Evolutionary conservation across 1,139 yeast species (phyloP).

Genomic region (Citeromyces hawaiiensis): DNA sequence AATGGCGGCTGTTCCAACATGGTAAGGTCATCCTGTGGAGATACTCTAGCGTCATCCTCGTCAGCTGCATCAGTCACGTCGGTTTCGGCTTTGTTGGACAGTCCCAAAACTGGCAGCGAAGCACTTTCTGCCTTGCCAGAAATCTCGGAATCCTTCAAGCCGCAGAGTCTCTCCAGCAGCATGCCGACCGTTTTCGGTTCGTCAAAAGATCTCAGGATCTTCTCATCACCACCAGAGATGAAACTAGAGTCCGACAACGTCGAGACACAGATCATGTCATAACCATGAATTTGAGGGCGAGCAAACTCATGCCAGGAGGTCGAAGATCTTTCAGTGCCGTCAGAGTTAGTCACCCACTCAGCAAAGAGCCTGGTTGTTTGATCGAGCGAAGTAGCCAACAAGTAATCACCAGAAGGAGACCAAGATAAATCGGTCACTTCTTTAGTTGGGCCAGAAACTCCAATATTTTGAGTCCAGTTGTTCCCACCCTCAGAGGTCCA

Average conservation of each 20-base stretch:
- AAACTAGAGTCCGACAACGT: slow-evolving; percentile 47
- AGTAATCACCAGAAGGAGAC: slow-evolving; percentile 55
- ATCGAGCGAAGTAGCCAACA: slow-evolving; percentile 70
- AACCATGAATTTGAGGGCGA: slow-evolving; percentile 97
- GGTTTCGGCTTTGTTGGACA: slow-evolving; percentile 79
- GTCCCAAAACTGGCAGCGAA: slow-evolving; percentile 82
- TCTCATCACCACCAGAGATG: slow-evolving; percentile 95
- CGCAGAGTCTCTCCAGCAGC: slow-evolving; percentile 43
- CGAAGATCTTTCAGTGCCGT: slow-evolving; percentile 14
- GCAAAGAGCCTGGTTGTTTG: slow-evolving; percentile 86
- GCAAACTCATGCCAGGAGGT: slow-evolving; percentile 84
- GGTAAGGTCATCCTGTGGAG: slow-evolving; percentile 30
- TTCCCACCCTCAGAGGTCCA: slow-evolving; percentile 33
- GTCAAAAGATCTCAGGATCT: slow-evolving; percentile 78
- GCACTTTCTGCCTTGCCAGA: slow-evolving; percentile 63
- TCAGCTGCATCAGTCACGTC: slow-evolving; percentile 24
- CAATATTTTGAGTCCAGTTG: slow-evolving; percentile 27
- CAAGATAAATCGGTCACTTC: slow-evolving; percentile 74
- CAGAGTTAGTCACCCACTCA: slow-evolving; percentile 29
- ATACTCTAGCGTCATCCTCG: slow-evolving; percentile 21
- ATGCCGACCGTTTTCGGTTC: slow-evolving; percentile 73
- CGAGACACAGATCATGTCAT: slow-evolving; percentile 83
- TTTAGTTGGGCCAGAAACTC: slow-evolving; percentile 65
- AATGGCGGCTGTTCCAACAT: slow-evolving; percentile 48
- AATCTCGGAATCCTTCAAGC: slow-evolving; percentile 18